phyloP scores from a whole-genome alignment of 768 basidiomycete species.

The Tricholomella constricta region DNA sequence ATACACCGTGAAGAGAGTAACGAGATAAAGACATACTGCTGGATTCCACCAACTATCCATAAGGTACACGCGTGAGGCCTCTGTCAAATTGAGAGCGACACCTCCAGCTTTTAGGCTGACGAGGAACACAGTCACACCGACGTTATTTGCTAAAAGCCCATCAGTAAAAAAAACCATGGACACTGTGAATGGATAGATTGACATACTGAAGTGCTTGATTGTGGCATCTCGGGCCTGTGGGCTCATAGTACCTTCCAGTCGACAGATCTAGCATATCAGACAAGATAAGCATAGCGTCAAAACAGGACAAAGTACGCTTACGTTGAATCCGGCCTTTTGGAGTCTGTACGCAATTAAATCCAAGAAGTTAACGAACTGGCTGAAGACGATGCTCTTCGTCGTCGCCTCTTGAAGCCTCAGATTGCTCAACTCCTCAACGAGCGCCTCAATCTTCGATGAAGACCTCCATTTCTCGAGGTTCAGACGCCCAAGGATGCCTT shows the following conservation, averaged over 20 bases:
- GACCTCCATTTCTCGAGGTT: conserved; percentile 91
- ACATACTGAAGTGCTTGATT: conserved; percentile 89
- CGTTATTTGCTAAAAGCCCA: conserved; percentile 72
- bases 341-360: conserved; percentile 93
- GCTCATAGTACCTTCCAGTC: conserved; percentile 96
- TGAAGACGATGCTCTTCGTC: conserved; percentile 96
- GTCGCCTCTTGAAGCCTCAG: conserved; percentile 83
- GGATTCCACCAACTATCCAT: conserved; percentile 99
- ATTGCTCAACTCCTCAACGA: conserved; percentile 91
- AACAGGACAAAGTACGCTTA: conserved; percentile 33
- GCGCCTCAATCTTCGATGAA: conserved; percentile 96
- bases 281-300: background rate
- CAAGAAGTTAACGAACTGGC: conserved; percentile 91
- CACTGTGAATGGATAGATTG: background rate
- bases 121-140: conserved; percentile 95
- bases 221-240: conserved; percentile 94
- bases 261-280: conserved; percentile 64
- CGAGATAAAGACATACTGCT: conserved; percentile 51
- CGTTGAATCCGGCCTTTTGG: conserved; percentile 89
- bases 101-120: conserved; percentile 96
- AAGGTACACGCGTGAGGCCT: conserved; percentile 90
- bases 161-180: background rate
- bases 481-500: conserved; percentile 92
- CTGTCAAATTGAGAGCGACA: conserved; percentile 86
- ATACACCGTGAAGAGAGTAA: background rate